Evolutionary conservation across 345 rosid species (phyloP).

Genomic region (Populus pruinosa): DNA sequence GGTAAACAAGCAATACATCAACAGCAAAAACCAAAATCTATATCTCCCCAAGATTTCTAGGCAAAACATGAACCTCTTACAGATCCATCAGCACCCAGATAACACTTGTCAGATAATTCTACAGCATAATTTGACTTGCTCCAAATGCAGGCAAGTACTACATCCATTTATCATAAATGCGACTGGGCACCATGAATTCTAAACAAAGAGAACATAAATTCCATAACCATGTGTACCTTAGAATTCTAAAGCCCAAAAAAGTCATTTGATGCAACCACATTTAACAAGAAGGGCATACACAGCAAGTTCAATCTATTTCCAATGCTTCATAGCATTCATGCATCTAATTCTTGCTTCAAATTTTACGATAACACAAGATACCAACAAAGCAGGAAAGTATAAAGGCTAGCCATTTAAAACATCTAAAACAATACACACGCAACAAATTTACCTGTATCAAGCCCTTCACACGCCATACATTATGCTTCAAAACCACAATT

Average conservation of each 20-base stretch:
- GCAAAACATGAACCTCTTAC: not conserved
- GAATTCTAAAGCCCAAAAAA: not conserved
- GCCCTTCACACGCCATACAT: constrained; percentile 39
- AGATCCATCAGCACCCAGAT: not conserved
- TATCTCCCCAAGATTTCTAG: not conserved
- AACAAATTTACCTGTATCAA: constrained; percentile 25
- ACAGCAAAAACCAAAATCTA: not conserved
- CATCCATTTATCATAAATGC: not conserved
- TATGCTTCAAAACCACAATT: constrained; percentile 33
- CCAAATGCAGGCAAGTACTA: not conserved
- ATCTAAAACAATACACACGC: not conserved
- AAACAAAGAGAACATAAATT: not conserved
- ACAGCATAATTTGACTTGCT: not conserved
- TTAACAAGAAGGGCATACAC: no score
- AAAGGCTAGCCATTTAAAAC: not conserved
- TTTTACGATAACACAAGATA: not conserved
- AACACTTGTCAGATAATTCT: not conserved
- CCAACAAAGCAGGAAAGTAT: not conserved
- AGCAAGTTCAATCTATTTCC: not conserved
- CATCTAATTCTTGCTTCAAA: not conserved
- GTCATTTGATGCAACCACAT: not conserved
- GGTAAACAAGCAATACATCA: not conserved
- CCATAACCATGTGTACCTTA: not conserved
- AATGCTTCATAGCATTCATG: not conserved
- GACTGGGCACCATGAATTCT: not conserved